Evolutionary conservation across 345 rosid species (phyloP), one percentile per base, ranked within the genome.

Genomic region (Dipteronia dyeriana): DNA sequence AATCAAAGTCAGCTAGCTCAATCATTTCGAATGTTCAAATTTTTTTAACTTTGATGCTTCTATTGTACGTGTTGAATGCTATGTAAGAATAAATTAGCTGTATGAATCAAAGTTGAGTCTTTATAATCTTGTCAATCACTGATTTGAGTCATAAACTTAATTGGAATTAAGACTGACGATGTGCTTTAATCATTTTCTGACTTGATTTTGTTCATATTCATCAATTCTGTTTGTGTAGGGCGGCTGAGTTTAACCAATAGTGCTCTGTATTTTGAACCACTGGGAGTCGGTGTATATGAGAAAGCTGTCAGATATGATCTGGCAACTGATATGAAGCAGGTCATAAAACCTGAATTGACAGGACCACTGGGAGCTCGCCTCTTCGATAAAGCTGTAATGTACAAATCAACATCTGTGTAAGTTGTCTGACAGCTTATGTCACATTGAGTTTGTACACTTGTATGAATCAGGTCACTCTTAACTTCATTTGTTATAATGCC

Each of bases 331-430:
- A 70, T 82, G 80, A 90, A 93, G 86, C 99, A 95, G 83, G 94
- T 95, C 81, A 82, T 95, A 75, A 95, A 85, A 84, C 94, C 98
- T 65, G 98, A 93, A 81, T 78, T 91, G 82, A 95, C 98, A 64
- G 99, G 97, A 73, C 99, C 97, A 45, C 75, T 93, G 86, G 99
- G 98, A 72, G 97, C 98, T 86, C 94, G 99, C 71, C 88, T 95
- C 69, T 95, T 95, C 80, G 98, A 95, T 82, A 95, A 92, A 83
- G 99, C 98, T 76, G 93, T 95, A 80, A 90, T 93, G 97, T 95
- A 90, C 92, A 93, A 90, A 73, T 95, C 99, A 39, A 71, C 78
- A 80, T 71, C 82, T 25, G 75, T 88, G 98, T 95, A 90, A 66
- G 97, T 88, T 76, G 57, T 81, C 82, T 70, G 54, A 66, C 71